Percentiles rank a stretch among this genome's conserved stretches.
These are phyloP conservation scores for Speleostelium caveatum DNA, from an alignment of 78 protist genomes.

Conservation along the genomic window DNA sequence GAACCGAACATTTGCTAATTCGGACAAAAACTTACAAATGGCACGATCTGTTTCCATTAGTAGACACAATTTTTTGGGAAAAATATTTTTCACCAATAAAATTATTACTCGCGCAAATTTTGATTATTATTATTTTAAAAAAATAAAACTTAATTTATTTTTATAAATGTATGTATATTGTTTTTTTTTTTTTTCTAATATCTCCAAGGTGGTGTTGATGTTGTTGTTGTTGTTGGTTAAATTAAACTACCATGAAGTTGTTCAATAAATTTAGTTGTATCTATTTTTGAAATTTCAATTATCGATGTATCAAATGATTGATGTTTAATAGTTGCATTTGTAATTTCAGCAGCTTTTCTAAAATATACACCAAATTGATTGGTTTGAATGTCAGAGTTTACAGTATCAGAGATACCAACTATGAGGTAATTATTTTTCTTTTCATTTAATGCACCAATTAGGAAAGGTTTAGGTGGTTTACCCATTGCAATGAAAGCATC, in stretches of 20 bases:
- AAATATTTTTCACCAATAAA: no score
- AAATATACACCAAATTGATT: conserved; percentile 70
- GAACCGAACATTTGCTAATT: no score
- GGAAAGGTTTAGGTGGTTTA: conserved; percentile 61
- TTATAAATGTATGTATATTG: no score
- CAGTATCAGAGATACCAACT: conserved; percentile 74
- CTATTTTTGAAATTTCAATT: conserved; percentile 45
- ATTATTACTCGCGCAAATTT: no score
- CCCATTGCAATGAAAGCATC: conserved; percentile 69
- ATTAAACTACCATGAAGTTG: conserved; percentile 22
- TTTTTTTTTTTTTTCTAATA: no score
- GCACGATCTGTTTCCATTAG: no score
- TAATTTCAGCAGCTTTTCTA: conserved; percentile 50
- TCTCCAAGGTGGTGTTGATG: no score
- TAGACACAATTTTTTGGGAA: no score
- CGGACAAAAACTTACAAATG: no score
- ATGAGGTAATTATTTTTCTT: conserved; percentile 45
- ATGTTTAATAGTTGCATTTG: conserved; percentile 38
- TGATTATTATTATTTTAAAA: no score
- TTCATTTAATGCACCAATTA: conserved; percentile 68
- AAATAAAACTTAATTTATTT: no score
- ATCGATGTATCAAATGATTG: conserved; percentile 78
- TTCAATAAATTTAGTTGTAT: conserved; percentile 73
- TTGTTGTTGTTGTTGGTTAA: no score
- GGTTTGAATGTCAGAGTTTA: conserved; percentile 3